Evolutionary conservation across 345 rosid genomes (phyloP), one percentile per base, ranked within the genome.

Genomic region (Lenwebbia sp.): DNA sequence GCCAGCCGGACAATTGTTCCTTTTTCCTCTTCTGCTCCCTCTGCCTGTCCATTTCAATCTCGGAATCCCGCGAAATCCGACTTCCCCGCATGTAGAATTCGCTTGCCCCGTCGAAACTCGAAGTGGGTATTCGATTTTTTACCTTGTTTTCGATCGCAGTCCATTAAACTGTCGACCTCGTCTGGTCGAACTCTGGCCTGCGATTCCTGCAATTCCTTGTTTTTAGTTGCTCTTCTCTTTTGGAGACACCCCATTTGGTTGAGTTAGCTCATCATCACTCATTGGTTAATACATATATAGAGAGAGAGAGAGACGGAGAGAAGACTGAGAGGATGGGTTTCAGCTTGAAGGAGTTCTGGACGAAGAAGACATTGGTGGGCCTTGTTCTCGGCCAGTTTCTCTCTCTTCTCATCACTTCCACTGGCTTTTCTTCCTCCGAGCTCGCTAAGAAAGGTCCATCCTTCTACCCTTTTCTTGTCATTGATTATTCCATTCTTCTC

Each of bases 371-470:
- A 25, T 83, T 92, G 90, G 37, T 89, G 57, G 93, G 90, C 83
- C 92, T 92, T 86, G 91, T 82, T 53, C 85, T 92, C 84, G 93
- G 93, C 4, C 93, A 92, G 89, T 89, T 92, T 84, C 91, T 92
- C 21, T 92, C 93, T 9, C 85, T 92, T 50, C 89, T 92, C 54
- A 90, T 92, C 51, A 90, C 92, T 88, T 88, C 92, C 74, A 92
- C 92, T 60, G 92, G 90, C 30, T 92, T 89, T 40, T 86, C 90
- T 17, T 90, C 93, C 57, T 84, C 87, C 74, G 89, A 92, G 55
- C 90, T 92, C 19, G 90, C 90, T 75, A 92, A 85, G 75, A 85
- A 81, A 92, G 93, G 93, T 90, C 49, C 26, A 28, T 49, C 54
- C 85, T 49, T 65, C 54, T 86, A 13, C 58, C 26, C 4, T 40